phyloP scores from a whole-genome alignment of 2,329 filamentous ascomycete species.

The Stylonectria norvegica region DNA sequence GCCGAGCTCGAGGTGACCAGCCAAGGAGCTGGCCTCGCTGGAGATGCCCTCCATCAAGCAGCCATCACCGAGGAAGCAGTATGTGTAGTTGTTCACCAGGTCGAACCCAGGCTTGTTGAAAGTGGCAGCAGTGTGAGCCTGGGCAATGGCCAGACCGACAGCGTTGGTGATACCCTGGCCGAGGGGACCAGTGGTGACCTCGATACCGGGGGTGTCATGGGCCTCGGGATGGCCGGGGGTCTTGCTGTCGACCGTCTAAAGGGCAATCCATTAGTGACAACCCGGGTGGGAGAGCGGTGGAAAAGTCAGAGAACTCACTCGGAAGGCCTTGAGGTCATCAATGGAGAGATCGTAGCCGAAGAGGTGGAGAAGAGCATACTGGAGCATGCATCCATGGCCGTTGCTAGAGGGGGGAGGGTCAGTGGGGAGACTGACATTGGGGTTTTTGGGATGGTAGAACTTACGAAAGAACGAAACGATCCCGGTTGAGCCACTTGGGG shows the following conservation, averaged over 20 bases:
- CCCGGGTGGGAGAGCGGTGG: slow-evolving; percentile 10
- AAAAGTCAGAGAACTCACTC: slow-evolving; percentile 58
- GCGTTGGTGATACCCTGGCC: slow-evolving; percentile 97
- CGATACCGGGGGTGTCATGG: slow-evolving; percentile 92
- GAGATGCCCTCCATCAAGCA: slow-evolving; percentile 99
- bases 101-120: slow-evolving; percentile 98
- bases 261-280: slow-evolving; percentile 3
- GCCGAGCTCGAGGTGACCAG: slow-evolving; percentile 94
- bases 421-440: slow-evolving; percentile 8
- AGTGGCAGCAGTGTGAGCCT: slow-evolving; percentile 82
- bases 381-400: slow-evolving; percentile 98
- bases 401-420: slow-evolving; percentile 57
- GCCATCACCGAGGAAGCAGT: slow-evolving; percentile 93
- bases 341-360: slow-evolving; percentile 85
- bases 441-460: slow-evolving; percentile 38
- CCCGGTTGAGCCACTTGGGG: slow-evolving; percentile 93
- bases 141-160: slow-evolving; percentile 94
- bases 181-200: slow-evolving; percentile 96
- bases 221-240: slow-evolving; percentile 95
- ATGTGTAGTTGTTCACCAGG: slow-evolving; percentile 95
- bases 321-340: slow-evolving; percentile 94
- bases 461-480: slow-evolving; percentile 98
- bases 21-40: slow-evolving; percentile 84
- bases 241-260: slow-evolving; percentile 60
- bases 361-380: slow-evolving; percentile 96